Evolutionary conservation across 257 asterid species (phyloP).

Genomic region (Knoxia roxburghii): DNA sequence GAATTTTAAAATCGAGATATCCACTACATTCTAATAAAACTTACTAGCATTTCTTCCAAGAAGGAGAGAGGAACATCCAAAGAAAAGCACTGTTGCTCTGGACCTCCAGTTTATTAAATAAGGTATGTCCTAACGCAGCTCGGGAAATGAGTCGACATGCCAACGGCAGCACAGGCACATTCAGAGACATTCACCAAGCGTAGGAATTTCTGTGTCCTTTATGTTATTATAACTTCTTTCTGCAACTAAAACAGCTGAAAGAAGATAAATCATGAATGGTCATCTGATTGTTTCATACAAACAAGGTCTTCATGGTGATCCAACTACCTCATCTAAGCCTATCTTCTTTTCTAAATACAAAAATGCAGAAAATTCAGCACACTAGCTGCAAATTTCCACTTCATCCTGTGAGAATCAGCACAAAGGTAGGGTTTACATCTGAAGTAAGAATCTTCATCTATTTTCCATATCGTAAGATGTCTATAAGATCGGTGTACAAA

Average conservation of each 20-base stretch:
- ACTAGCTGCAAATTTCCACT: neutral
- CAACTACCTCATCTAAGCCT: neutral
- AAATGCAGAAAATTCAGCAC: neutral
- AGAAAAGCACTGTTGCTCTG: neutral
- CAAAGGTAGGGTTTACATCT: neutral
- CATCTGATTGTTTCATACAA: neutral
- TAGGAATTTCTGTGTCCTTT: neutral
- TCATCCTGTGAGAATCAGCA: neutral
- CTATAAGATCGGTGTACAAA: slow-evolving; percentile 21
- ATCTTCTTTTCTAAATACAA: neutral
- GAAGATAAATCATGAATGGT: neutral
- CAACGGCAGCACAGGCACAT: neutral
- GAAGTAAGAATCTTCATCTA: neutral
- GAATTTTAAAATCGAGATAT: neutral
- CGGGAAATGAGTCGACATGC: neutral
- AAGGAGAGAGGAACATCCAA: neutral
- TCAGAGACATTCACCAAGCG: neutral
- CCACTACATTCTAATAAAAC: neutral
- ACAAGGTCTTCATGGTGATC: too few species aligned
- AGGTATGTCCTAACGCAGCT: neutral
- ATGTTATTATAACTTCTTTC: slow-evolving; percentile 4
- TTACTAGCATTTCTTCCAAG: neutral
- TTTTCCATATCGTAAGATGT: slow-evolving; percentile 13
- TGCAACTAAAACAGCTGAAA: neutral
- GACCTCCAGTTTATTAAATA: neutral